Conservation (phyloP, 768 basidiomycete genomes). For the Suillus subalutaceus region DNA sequence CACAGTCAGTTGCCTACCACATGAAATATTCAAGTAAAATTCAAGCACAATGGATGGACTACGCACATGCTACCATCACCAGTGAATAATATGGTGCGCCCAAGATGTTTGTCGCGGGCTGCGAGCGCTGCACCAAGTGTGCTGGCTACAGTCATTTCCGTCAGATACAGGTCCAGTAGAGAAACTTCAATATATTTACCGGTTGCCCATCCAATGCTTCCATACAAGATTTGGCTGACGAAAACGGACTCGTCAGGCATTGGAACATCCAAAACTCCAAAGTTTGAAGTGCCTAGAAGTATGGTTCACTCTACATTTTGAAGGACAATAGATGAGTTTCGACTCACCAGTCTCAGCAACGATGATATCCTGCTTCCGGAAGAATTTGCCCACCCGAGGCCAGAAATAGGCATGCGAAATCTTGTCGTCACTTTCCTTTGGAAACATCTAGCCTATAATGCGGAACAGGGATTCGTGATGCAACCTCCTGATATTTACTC, state of each 20-base stretch:
- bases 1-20: slow-evolving; percentile 66
- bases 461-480: slow-evolving; percentile 51
- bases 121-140: slow-evolving; percentile 82
- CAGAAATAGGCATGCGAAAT: slow-evolving; percentile 86
- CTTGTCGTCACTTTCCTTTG: slow-evolving; percentile 48
- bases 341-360: slow-evolving; percentile 80
- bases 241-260: slow-evolving; percentile 72
- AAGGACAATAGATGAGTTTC: not conserved
- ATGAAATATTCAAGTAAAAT: slow-evolving; percentile 12
- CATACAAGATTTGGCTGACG: slow-evolving; percentile 84
- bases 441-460: slow-evolving; percentile 42
- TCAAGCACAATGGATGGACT: not conserved
- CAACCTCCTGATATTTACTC: slow-evolving; percentile 40
- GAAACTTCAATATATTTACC: slow-evolving; percentile 44
- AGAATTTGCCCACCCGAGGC: slow-evolving; percentile 77
- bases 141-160: slow-evolving; percentile 41
- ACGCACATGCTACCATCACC: slow-evolving; percentile 83
- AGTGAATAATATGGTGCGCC: slow-evolving; percentile 80
- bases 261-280: slow-evolving; percentile 82
- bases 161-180: not conserved
- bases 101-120: slow-evolving; percentile 60
- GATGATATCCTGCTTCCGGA: slow-evolving; percentile 73
- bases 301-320: not conserved
- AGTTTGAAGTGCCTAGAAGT: slow-evolving; percentile 67
- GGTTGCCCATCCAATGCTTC: slow-evolving; percentile 89